Evolutionary conservation across 2,329 filamentous ascomycete genomes (phyloP).

Genomic region (Gaeumannomyces sp.): DNA sequence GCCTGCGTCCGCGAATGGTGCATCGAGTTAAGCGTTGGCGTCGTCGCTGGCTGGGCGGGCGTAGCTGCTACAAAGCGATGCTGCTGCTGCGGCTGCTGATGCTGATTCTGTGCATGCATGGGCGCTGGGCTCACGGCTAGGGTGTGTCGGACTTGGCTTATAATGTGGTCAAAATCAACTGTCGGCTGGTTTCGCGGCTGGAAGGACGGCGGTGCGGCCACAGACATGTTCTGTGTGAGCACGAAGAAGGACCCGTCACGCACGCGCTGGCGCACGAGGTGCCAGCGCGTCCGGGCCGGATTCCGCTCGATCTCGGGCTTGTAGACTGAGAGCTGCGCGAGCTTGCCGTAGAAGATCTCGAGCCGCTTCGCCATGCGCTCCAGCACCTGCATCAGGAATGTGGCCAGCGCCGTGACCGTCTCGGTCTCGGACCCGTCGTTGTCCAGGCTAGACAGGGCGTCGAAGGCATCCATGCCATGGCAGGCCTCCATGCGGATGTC

Average conservation of each 20-base stretch:
- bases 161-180: slow-evolving; percentile 39
- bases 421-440: slow-evolving; percentile 26
- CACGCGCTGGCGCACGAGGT: slow-evolving; percentile 40
- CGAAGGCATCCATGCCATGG: slow-evolving; percentile 49
- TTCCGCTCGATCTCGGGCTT: slow-evolving; percentile 45
- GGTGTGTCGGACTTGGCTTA: slow-evolving; percentile 35
- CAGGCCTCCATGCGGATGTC: slow-evolving; percentile 47
- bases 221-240: slow-evolving; percentile 30
- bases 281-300: slow-evolving; percentile 46
- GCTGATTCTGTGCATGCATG: neutral
- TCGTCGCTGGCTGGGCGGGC: slow-evolving; percentile 13
- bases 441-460: slow-evolving; percentile 36
- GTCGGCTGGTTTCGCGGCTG: slow-evolving; percentile 25
- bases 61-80: neutral
- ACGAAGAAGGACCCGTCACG: slow-evolving; percentile 47
- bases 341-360: slow-evolving; percentile 44
- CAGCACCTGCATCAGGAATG: slow-evolving; percentile 44
- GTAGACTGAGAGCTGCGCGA: slow-evolving; percentile 43
- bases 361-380: slow-evolving; percentile 47
- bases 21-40: slow-evolving; percentile 14
- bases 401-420: slow-evolving; percentile 32
- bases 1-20: slow-evolving; percentile 11
- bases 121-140: slow-evolving; percentile 19
- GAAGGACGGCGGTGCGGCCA: slow-evolving; percentile 20
- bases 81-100: slow-evolving; percentile 15